A percentile compares a stretch with the other conserved stretches of the same genome.
These are phyloP conservation scores for Alternaria brassicae DNA, from an alignment of 2,329 filamentous ascomycete genomes.

Conservation along the genomic window DNA sequence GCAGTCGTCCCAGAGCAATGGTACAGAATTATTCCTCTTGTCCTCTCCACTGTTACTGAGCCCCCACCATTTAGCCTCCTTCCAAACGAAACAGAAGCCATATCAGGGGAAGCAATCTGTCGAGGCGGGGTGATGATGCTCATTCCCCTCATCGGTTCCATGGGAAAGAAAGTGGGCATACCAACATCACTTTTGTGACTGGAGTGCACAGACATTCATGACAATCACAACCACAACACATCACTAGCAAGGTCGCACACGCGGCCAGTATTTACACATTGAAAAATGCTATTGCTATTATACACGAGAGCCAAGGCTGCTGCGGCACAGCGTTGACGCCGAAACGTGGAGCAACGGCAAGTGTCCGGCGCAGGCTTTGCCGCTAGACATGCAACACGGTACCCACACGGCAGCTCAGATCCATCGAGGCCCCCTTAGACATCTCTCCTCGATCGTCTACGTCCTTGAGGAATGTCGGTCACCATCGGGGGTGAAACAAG, in stretches of 20 bases:
- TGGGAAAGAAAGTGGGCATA: background rate
- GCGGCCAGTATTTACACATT: background rate
- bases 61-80: background rate
- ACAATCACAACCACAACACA: background rate
- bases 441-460: background rate
- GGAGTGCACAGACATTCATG: background rate
- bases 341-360: background rate
- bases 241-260: background rate
- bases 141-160: background rate
- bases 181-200: background rate
- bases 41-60: background rate
- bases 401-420: background rate
- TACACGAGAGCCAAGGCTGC: background rate
- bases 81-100: background rate
- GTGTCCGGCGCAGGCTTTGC: background rate
- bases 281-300: background rate
- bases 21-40: background rate
- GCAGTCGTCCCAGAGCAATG: background rate
- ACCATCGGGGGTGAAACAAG: too few species aligned
- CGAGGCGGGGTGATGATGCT: background rate
- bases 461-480: background rate
- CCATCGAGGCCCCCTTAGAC: background rate
- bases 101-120: background rate
- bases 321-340: background rate
- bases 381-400: background rate